Evolutionary conservation across 129 eudicot genomes (phyloP).

Genomic region (Dittrichia graveolens): DNA sequence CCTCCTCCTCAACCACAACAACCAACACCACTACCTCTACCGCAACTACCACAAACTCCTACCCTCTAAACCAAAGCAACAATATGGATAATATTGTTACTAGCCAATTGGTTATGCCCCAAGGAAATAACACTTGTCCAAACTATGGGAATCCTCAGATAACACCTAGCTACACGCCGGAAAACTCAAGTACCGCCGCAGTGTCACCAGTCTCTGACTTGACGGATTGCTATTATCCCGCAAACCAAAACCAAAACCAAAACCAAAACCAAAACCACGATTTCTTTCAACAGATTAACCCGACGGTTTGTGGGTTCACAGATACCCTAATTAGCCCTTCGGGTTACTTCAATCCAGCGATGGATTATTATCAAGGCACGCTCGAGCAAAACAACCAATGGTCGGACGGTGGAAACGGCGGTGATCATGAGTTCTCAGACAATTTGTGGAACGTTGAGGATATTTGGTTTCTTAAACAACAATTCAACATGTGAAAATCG

Average conservation of each 20-base stretch:
- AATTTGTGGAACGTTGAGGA: constrained; percentile 85
- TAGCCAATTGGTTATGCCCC: constrained; percentile 48
- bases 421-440: constrained; percentile 44
- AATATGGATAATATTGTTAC: constrained; percentile 35
- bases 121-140: constrained; percentile 29
- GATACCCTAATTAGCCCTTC: constrained; percentile 66
- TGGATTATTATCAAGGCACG: constrained; percentile 46
- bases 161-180: constrained; percentile 55
- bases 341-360: constrained; percentile 51
- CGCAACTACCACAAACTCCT: constrained; percentile 28
- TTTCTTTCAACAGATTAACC: constrained; percentile 35
- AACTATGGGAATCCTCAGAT: constrained; percentile 33
- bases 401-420: constrained; percentile 49
- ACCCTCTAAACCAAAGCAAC: constrained; percentile 36
- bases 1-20: constrained; percentile 42
- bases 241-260: constrained; percentile 41
- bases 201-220: constrained; percentile 72
- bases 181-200: constrained; percentile 62
- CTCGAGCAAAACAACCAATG: constrained; percentile 51
- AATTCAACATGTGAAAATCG: constrained; percentile 53
- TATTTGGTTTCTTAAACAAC: constrained; percentile 67
- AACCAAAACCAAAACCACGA: constrained; percentile 47
- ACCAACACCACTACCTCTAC: constrained; percentile 39
- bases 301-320: constrained; percentile 27
- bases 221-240: constrained; percentile 61